Base-by-base conservation (phyloP, 2,329 filamentous ascomycete species). In the Monosporascus sp. region DNA sequence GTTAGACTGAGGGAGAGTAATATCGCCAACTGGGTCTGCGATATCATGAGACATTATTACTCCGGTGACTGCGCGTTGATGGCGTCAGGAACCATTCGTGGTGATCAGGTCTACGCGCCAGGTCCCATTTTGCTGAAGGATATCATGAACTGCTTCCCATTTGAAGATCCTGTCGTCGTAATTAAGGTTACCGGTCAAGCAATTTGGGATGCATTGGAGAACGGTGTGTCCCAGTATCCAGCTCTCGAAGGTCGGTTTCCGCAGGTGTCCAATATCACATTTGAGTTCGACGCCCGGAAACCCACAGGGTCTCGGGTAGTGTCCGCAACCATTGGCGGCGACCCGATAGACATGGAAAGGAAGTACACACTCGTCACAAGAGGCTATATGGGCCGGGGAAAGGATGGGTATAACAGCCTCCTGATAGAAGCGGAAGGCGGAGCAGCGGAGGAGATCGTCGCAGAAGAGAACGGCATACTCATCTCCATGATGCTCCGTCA, bases 101-200 rank as follows among this genome's bases (percentile, higher is more conserved):
- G 90, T 1, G 91, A 96, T 65, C 89, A 94, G 68, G 85, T 96
- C 35, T 96, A 96, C 62, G 85, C 90, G 0, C 89, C 90, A 0
- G 91, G 91, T 0, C 76, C 91, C 0, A 74, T 96, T 7, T 77
- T 86, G 24, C 74, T 96, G 54, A 89, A 89, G 64, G 90, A 95
- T 63, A 82, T 95, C n/a, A 82, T 91, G 53, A 88, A 89, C 49
- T 96, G 90, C 65, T 96, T 96, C 60, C 92, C 92, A 0, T 96
- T 97, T 62, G 91, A 96, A 66, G 91, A 96, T 58, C 90, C 91
- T 0, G 88, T 92, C 1, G 87, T 96, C 0, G 82, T 95, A 4
- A 75, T 96, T 55, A 81, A 80, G 36, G 78, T 90, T 5, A 83
- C 76, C 0, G 92, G 92, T 0, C 77, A 83, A 61, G 87, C 86